Conservation (phyloP, 441 rosid species). For the Eutrema salsugineum region DNA sequence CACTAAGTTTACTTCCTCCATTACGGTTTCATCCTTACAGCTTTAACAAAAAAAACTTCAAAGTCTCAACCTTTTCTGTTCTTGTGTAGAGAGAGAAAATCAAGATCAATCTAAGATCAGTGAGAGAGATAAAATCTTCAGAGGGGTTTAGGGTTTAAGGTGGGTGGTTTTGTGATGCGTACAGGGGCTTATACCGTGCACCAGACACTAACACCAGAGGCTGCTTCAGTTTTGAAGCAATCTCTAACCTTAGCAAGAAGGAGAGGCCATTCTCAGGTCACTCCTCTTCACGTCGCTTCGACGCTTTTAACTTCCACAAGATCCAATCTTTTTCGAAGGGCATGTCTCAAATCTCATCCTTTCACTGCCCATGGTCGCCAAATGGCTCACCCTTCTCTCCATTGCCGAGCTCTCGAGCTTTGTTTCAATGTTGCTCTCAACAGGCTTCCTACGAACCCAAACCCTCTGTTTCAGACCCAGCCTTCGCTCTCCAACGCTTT, state of each 20-base stretch:
- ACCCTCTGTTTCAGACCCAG: conserved; percentile 57
- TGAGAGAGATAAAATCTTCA: neutral
- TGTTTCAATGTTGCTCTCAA: conserved; percentile 91
- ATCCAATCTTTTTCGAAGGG: conserved; percentile 32
- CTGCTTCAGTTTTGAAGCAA: conserved; percentile 38
- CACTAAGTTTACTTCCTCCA: conserved; percentile 7
- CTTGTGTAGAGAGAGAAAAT: conserved; percentile 1
- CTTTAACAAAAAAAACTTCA: neutral
- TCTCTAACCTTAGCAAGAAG: conserved; percentile 34
- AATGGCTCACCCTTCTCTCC: conserved; percentile 67
- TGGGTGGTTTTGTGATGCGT: conserved; percentile 29
- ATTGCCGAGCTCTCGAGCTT: conserved; percentile 85
- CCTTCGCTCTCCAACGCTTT: conserved; percentile 82
- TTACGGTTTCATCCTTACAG: conserved; percentile 3
- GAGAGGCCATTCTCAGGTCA: conserved; percentile 37
- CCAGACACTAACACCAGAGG: conserved; percentile 43
- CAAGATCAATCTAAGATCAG: neutral
- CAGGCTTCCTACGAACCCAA: conserved; percentile 71
- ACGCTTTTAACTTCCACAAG: conserved; percentile 30
- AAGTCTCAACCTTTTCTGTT: neutral
- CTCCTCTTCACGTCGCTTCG: conserved; percentile 36
- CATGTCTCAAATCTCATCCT: conserved; percentile 44
- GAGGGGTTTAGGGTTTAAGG: neutral
- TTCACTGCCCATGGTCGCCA: conserved; percentile 34
- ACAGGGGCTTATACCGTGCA: conserved; percentile 38